These are phyloP conservation scores for Lentinula detonsa DNA, from an alignment of 768 basidiomycete species.

Conservation along the genomic window DNA sequence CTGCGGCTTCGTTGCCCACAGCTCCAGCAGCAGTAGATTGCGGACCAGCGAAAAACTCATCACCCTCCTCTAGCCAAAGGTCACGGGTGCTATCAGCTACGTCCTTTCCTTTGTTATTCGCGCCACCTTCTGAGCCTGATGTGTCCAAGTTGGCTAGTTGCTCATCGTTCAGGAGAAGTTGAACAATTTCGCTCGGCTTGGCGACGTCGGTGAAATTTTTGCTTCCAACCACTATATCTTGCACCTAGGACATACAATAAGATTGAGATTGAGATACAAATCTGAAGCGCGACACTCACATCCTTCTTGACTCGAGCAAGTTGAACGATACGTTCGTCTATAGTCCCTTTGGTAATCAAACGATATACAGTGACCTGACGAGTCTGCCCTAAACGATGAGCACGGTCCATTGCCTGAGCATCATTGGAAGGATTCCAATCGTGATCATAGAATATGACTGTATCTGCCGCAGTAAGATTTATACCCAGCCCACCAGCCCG, in stretches of 20 bases:
- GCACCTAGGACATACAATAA: constrained; percentile 53
- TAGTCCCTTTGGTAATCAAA: constrained; percentile 87
- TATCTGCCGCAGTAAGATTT: constrained; percentile 93
- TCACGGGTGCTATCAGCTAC: constrained; percentile 45
- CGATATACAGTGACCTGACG: constrained; percentile 97
- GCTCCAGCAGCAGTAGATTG: constrained; percentile 22
- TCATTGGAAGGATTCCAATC: constrained; percentile 98
- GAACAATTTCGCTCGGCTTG: constrained; percentile 95
- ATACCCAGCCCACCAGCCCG: constrained; percentile 95
- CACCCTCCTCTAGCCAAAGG: constrained; percentile 83
- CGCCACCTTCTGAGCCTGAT: constrained; percentile 28
- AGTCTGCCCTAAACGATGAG: constrained; percentile 94
- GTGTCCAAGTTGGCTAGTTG: constrained; percentile 72
- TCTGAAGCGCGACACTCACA: constrained; percentile 34
- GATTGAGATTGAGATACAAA: neutral
- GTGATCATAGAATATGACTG: constrained; percentile 92
- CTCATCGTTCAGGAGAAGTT: constrained; percentile 89
- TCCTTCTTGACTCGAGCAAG: constrained; percentile 97
- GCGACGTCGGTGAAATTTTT: constrained; percentile 91
- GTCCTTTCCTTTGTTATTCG: constrained; percentile 26
- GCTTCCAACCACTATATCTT: constrained; percentile 98
- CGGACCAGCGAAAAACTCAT: constrained; percentile 73
- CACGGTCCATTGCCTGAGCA: constrained; percentile 97
- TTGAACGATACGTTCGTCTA: constrained; percentile 96
- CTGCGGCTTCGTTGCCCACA: constrained; percentile 18